phyloP scores from a whole-genome alignment of 495 filamentous ascomycete genomes.

The Schizothecium vesticola region DNA sequence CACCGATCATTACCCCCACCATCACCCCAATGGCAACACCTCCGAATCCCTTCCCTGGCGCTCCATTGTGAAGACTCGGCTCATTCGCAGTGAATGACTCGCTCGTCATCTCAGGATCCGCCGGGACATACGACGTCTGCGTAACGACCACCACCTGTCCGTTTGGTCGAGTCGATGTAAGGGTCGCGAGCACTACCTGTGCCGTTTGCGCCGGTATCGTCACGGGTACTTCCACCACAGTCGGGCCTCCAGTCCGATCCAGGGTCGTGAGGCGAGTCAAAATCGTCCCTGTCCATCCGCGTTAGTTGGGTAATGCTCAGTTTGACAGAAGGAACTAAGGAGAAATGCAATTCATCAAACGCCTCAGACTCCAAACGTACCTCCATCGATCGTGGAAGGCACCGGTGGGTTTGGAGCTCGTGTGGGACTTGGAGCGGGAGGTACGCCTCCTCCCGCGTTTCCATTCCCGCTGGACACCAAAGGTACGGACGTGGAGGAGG shows the following conservation, averaged over 20 bases:
- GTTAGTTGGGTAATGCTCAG: not conserved
- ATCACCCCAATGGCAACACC: slow-evolving; percentile 26
- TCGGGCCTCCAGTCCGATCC: not conserved
- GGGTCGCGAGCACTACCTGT: slow-evolving; percentile 19
- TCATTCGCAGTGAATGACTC: slow-evolving; percentile 14
- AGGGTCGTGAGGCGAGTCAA: slow-evolving; percentile 11
- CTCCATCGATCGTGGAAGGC: slow-evolving; percentile 23
- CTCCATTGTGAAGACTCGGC: slow-evolving; percentile 35
- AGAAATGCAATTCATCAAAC: not conserved
- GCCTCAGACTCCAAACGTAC: slow-evolving; percentile 16
- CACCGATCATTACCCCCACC: slow-evolving; percentile 21
- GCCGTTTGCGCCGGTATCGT: slow-evolving; percentile 14
- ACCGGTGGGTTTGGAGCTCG: not conserved
- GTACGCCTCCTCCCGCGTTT: not conserved
- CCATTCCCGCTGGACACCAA: not conserved
- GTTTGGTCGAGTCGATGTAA: slow-evolving; percentile 34
- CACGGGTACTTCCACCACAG: not conserved
- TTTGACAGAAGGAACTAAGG: not conserved
- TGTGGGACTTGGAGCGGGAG: not conserved
- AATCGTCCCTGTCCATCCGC: slow-evolving; percentile 11
- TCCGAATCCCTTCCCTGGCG: slow-evolving; percentile 11
- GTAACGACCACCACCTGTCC: slow-evolving; percentile 32
- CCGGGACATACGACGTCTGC: slow-evolving; percentile 22
- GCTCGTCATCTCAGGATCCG: slow-evolving; percentile 9
- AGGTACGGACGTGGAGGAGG: not conserved